Evolutionary conservation across 2,329 filamentous ascomycete genomes (phyloP), one percentile per base, ranked within the genome.

Genomic region (Paradendryphiella salina): DNA sequence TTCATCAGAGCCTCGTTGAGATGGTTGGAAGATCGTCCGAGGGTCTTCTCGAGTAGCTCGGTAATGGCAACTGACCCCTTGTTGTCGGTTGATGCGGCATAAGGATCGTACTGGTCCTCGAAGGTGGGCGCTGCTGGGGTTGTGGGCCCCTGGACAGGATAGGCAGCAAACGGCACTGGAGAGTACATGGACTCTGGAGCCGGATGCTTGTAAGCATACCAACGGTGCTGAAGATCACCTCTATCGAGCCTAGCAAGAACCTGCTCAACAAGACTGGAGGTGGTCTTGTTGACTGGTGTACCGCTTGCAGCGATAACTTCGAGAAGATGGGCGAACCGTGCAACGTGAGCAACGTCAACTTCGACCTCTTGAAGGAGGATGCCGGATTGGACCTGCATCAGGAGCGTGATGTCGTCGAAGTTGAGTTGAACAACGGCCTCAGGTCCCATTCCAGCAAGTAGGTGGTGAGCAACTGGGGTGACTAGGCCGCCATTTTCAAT

Each of bases 51-150:
- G 17, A 97, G 82, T 60, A 94, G 84, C 57, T 96, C 92, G 0
- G 90, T 89, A 66, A 97, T 96, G 51, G 90, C 80, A 13, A 91
- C 87, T 10, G 94, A 97, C 33, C 90, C 92, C 74, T 93, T 93
- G 79, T 94, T 93, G 73, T 99, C 94, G 28, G 90, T 96, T 59
- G 84, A 91, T 65, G 89, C 85, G 11, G 88, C 89, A 69, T 97
- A 96, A 1, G 94, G 94, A 68, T 99, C 94, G 65, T 88, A 95
- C 6, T 85, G 86, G 59, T 96, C 93, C 65, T 95, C 88, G 50
- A 84, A 86, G 46, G 82, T 82, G 4, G 85, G 80, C 5, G 82
- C 79, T 5, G 80, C 80, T 2, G 80, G 76, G 9, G 83, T 79
- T 26, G 74, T 68, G 14, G 74, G 73, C 1, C 82, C 81, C 47